Evolutionary conservation across 331 rosid species (phyloP), one percentile per base, ranked within the genome.

Genomic region (Quercus phellos): DNA sequence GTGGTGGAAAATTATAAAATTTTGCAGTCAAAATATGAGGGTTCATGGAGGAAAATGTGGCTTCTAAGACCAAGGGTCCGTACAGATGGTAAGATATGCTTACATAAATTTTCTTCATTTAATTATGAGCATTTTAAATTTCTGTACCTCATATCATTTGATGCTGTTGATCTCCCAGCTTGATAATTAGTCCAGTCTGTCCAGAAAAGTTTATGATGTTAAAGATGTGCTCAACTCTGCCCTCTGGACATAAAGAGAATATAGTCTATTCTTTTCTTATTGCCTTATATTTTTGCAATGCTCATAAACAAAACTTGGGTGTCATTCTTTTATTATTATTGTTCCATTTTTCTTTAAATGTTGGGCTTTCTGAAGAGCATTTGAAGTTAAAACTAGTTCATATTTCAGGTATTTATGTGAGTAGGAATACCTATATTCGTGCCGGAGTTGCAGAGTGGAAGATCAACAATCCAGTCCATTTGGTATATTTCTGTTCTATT

Each of bases 31-130:
- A 86, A 85, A 75, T 92, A 89, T 67, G 92, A 86, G 61, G 87
- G 96, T 53, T 94, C 97, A 26, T 92, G 99, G 99, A 87, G 94
- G 78, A 92, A 88, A 84, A 94, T 94, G 98, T 94, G 97, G 99
- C 94, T 90, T 53, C 81, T 79, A 74, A 82, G 99, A 74, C 99
- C 99, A 73, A 91, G 98, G 90, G 80, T 92, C 81, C 94, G 98
- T 75, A 88, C 88, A 58, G 99, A 92, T 82, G 98, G 98, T 94
- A 85, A 87, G 86, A 34, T 50, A 34, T 51, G 11, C 75, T 66
- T 56, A 74, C 60, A 66, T 26, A 43, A 4, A 66, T 66, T 5
- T 34, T 64, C 42, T 29, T 63, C 21, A 27, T 30, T 16, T 6
- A 6, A 6, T 14, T 60, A 27, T 63, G 69, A 29, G 68, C 68